Conservation (phyloP, 108 stramenopile genomes). For the Seminavis robusta region DNA sequence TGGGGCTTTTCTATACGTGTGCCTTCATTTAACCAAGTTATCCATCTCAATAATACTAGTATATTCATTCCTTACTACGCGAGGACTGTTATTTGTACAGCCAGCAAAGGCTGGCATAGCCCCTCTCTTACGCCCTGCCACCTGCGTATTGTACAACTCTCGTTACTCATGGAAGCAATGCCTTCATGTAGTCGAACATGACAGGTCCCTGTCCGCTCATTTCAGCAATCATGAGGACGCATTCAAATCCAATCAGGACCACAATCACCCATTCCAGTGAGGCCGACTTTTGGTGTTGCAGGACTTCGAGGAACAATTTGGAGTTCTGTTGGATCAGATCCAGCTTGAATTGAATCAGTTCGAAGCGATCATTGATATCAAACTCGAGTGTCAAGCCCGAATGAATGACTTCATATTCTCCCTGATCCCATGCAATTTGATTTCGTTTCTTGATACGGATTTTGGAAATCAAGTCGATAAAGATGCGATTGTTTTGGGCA, state of each 20-base stretch:
- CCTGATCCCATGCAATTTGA: constrained; percentile 89
- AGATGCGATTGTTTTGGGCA: constrained; percentile 85
- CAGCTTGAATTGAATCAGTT: constrained; percentile 89
- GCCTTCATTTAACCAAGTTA: too few species aligned
- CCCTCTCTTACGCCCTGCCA: too few species aligned
- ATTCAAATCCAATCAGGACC: constrained; percentile 83
- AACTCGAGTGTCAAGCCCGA: constrained; percentile 58
- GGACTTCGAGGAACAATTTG: constrained; percentile 92
- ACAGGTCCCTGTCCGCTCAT: constrained; percentile 81
- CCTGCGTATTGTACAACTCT: too few species aligned
- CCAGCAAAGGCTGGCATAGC: too few species aligned
- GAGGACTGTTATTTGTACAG: too few species aligned
- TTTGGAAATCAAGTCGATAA: constrained; percentile 88
- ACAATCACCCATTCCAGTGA: constrained; percentile 93
- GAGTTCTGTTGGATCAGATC: constrained; percentile 89
- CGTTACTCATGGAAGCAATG: background rate
- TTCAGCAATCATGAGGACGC: constrained; percentile 81
- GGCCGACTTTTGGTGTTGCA: constrained; percentile 83
- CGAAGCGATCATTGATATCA: constrained; percentile 68
- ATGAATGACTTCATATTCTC: constrained; percentile 83
- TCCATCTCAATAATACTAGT: too few species aligned
- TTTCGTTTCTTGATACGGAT: constrained; percentile 87
- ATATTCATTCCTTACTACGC: too few species aligned
- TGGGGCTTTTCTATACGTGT: too few species aligned
- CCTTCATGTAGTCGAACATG: constrained; percentile 15